Evolutionary conservation across 495 filamentous ascomycete species (phyloP), one percentile per base, ranked within the genome.

Genomic region (Aspergillus haitiensis): DNA sequence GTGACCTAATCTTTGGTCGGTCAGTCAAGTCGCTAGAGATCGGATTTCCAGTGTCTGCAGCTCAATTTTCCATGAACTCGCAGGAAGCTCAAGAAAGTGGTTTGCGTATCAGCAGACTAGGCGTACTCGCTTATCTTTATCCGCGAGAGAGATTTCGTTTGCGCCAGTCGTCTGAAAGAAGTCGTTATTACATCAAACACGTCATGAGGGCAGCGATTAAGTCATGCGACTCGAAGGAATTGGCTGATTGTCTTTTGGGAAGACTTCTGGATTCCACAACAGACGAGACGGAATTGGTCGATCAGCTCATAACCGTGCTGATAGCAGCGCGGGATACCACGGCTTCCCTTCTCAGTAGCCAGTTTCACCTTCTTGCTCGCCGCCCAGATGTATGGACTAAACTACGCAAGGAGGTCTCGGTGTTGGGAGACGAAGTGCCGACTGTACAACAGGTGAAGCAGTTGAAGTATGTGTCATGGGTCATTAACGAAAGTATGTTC

Each of bases 401-500:
- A 32, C 6, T 52, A 7, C n/a, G 48, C 5, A 9, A 52, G 12
- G 48, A 52, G 32, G 48, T 52, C 6, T 16, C 48, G 7, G n/a
- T 52, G 12, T 32, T 52, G 7, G 15, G 33, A 27, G 48, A 27
- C 12, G 12, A 21, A 18, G 10, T 12, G 12, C 48, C 48, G n/a
- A 27, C 48, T 32, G 48, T 52, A 7, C 27, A 16, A 7, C 12
- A 52, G 48, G 48, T 32, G 15, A 16, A 7, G 10, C 48, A 52
- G 48, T 32, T 52, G 48, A 52, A 52, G 27, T 52, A 52, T 32
- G 48, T 52, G n/a, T 16, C 15, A 9, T 52, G 48, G 48, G 27
- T 52, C 5, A n/a, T 52, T 27, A 52, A 52, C 11, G 48, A 52
- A 33, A 33, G 48, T 52, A 27, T 9, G 48, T 52, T 27, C 11